Evolutionary conservation across 1,284 basidiomycete species (phyloP).

Genomic region (Tetrapyrgos nigripes): DNA sequence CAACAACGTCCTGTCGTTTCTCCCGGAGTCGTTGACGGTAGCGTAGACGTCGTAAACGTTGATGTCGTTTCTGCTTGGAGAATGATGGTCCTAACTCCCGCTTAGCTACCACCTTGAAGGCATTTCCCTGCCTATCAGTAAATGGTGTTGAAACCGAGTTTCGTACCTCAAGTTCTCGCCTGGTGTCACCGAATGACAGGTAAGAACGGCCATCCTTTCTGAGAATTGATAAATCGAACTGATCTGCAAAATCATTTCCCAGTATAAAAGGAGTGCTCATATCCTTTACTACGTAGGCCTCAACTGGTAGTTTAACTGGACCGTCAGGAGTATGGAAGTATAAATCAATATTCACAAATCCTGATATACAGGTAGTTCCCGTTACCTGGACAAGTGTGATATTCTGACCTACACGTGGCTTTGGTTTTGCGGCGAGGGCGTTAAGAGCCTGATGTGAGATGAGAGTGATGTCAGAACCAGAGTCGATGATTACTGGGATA

Average conservation of each 20-base stretch:
- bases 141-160: slow-evolving; percentile 6
- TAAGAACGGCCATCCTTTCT: slow-evolving; percentile 19
- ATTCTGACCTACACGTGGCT: slow-evolving; percentile 23
- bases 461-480: slow-evolving; percentile 29
- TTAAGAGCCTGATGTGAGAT: slow-evolving; percentile 24
- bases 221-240: slow-evolving; percentile 33
- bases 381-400: slow-evolving; percentile 33
- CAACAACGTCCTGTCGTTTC: slow-evolving; percentile 16
- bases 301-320: slow-evolving; percentile 30
- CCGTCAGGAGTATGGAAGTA: slow-evolving; percentile 30
- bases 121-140: slow-evolving; percentile 11
- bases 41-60: too few relatives aligned
- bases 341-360: slow-evolving; percentile 29
- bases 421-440: slow-evolving; percentile 12
- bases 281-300: slow-evolving; percentile 33
- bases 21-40: not conserved
- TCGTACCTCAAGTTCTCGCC: slow-evolving; percentile 15
- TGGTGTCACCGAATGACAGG: slow-evolving; percentile 28
- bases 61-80: too few relatives aligned
- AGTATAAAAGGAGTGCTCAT: slow-evolving; percentile 32
- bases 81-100: too few relatives aligned
- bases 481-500: slow-evolving; percentile 16
- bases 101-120: slow-evolving; percentile 18
- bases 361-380: slow-evolving; percentile 27
- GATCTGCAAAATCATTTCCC: slow-evolving; percentile 37